Evolutionary conservation across 345 rosid species (phyloP).

Genomic region (Corymbia maculata): DNA sequence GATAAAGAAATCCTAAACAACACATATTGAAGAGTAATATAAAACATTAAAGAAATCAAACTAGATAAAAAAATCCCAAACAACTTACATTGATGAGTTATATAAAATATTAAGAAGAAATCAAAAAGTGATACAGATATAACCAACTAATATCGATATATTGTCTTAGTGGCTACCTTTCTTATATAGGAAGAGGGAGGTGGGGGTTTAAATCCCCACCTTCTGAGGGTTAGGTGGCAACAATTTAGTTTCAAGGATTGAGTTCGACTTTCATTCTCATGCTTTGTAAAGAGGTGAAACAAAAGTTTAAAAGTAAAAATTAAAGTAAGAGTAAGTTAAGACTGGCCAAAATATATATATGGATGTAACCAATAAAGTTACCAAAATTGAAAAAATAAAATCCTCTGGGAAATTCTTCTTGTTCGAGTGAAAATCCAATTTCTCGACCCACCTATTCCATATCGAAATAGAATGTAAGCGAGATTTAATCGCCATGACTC

Average conservation of each 20-base stretch:
- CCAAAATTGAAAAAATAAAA: not conserved
- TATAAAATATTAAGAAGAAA: not conserved
- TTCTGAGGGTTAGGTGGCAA: too few species aligned
- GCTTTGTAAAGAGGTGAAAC: too few species aligned
- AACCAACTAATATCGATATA: too few species aligned
- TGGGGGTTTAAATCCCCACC: too few species aligned
- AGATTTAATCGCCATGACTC: not conserved
- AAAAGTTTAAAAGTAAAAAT: too few species aligned
- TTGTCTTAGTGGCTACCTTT: too few species aligned
- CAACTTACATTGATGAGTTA: not conserved
- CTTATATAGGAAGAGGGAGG: too few species aligned
- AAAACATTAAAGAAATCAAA: not conserved
- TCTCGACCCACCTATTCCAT: not conserved
- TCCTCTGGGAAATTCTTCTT: not conserved
- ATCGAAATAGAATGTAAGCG: not conserved
- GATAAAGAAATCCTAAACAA: not conserved
- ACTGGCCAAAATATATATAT: not conserved
- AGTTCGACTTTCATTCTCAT: too few species aligned
- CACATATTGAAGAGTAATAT: not conserved
- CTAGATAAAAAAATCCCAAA: not conserved
- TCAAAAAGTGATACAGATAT: not conserved
- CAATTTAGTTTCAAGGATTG: too few species aligned
- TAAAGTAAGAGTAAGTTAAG: too few species aligned
- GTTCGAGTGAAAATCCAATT: not conserved
- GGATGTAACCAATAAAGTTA: not conserved